phyloP scores from a whole-genome alignment of 1,284 basidiomycete genomes.

The Marasmius fiardii region DNA sequence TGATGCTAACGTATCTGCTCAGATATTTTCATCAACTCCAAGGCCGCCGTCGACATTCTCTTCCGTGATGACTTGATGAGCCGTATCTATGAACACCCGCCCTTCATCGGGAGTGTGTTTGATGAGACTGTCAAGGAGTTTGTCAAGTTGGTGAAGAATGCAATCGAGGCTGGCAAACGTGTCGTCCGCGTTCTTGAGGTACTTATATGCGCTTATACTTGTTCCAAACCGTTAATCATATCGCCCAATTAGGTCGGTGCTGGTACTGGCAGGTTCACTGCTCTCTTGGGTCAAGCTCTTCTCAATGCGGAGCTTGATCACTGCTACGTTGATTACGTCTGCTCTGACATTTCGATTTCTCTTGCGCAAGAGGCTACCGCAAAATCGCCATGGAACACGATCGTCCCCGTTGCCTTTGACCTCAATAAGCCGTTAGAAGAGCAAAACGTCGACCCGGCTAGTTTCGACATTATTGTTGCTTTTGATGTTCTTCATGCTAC shows the following conservation, averaged over 20 bases:
- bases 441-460: constrained; percentile 17
- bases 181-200: constrained; percentile 22
- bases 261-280: constrained; percentile 19
- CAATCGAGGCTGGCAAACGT: constrained; percentile 16
- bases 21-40: constrained; percentile 3
- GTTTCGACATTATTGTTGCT: constrained; percentile 22
- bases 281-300: constrained; percentile 18
- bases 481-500: constrained; percentile 20
- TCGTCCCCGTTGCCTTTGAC: constrained; percentile 18
- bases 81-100: constrained; percentile 17
- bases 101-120: constrained; percentile 17
- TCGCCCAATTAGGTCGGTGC: constrained; percentile 4
- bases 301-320: constrained; percentile 13
- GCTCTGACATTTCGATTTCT: constrained; percentile 17
- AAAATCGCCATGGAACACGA: constrained; percentile 17
- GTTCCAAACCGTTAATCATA: not conserved
- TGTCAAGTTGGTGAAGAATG: constrained; percentile 13
- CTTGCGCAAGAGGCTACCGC: constrained; percentile 19
- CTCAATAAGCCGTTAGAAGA: constrained; percentile 14
- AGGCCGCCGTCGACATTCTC: constrained; percentile 16
- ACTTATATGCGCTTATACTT: constrained; percentile 1
- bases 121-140: constrained; percentile 14
- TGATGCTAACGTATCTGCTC: not conserved
- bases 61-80: constrained; percentile 21
- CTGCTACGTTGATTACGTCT: constrained; percentile 21